phyloP scores from a whole-genome alignment of 2,329 filamentous ascomycete species.

The Phaeophleospora eucalypticola region DNA sequence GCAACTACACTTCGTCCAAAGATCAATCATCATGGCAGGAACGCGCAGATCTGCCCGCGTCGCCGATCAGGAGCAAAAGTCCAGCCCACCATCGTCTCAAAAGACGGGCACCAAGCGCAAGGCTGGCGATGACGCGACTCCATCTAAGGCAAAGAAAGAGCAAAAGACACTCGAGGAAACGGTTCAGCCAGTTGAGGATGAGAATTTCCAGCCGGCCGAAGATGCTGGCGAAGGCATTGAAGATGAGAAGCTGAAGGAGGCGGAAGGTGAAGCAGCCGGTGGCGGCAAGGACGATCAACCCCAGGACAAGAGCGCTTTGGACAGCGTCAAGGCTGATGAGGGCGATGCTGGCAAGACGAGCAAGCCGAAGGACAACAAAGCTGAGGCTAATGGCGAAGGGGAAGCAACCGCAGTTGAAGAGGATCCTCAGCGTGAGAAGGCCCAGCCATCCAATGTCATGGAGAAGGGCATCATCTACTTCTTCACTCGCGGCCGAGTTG shows the following conservation, averaged over 20 bases:
- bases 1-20: no score
- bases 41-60: neutral
- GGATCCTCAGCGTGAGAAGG: constrained; percentile 48
- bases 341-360: constrained; percentile 26
- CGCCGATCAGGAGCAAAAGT: neutral
- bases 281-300: constrained; percentile 4
- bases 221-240: constrained; percentile 16
- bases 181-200: constrained; percentile 34
- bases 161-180: constrained; percentile 54
- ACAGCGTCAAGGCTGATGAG: constrained; percentile 30
- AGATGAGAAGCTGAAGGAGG: constrained; percentile 31
- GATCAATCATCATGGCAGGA: neutral
- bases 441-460: constrained; percentile 60
- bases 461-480: constrained; percentile 92
- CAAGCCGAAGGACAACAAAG: constrained; percentile 19
- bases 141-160: constrained; percentile 43
- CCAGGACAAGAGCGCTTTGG: constrained; percentile 22
- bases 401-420: constrained; percentile 43
- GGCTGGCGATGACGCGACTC: constrained; percentile 30
- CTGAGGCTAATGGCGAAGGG: constrained; percentile 6
- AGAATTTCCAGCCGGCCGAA: constrained; percentile 9
- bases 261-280: constrained; percentile 14
- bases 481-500: constrained; percentile 76
- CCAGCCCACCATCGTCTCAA: neutral
- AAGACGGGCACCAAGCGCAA: constrained; percentile 36